Conservation (phyloP, 257 asterid genomes). For the Solanum appendiculatum region DNA sequence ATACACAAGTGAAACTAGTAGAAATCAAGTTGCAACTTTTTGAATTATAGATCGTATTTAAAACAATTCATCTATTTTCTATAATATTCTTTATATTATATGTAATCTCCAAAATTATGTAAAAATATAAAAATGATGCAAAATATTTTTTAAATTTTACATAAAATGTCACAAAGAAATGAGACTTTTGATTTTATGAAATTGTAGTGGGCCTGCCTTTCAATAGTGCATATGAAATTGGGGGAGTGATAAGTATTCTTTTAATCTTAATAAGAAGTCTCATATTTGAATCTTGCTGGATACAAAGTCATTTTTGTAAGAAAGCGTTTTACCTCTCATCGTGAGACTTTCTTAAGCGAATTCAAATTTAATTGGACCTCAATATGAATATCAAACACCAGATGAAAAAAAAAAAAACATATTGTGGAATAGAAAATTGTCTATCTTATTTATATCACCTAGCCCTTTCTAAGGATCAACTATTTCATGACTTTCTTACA, state of each 20-base stretch:
- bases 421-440: background rate
- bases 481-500: background rate
- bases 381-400: too few relatives aligned
- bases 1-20: background rate
- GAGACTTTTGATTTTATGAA: background rate
- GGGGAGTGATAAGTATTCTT: background rate
- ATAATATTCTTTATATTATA: background rate
- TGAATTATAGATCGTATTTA: background rate
- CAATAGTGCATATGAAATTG: background rate
- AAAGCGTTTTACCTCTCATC: background rate
- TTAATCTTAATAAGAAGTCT: background rate
- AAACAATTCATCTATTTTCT: background rate
- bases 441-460: background rate
- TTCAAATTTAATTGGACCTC: background rate
- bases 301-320: background rate
- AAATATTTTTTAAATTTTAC: background rate
- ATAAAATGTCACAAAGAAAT: background rate
- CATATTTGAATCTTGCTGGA: background rate
- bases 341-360: accelerated
- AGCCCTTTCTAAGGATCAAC: background rate
- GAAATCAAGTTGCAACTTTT: background rate
- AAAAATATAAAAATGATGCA: background rate
- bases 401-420: background rate
- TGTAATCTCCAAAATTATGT: background rate
- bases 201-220: background rate